phyloP scores from a whole-genome alignment of 495 filamentous ascomycete genomes.

The Aspergillus homomorphus region DNA sequence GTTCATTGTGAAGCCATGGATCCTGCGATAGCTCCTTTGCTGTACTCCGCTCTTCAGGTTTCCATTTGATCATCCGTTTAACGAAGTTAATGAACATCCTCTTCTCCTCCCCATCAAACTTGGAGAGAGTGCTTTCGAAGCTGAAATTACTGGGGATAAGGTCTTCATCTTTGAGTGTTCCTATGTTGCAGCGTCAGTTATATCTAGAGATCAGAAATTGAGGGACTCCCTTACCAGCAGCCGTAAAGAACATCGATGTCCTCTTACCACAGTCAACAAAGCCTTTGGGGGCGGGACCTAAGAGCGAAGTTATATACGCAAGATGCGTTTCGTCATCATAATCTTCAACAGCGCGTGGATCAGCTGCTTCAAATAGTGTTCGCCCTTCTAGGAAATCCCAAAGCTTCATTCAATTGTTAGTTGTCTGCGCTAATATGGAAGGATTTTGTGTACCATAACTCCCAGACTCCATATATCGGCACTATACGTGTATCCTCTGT shows the following conservation, averaged over 20 bases:
- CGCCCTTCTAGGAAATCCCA: slow-evolving; percentile 1
- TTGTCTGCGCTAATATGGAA: neutral
- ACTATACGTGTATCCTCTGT: too few species aligned
- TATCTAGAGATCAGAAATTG: neutral
- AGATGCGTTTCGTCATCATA: neutral
- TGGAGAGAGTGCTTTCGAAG: slow-evolving; percentile 21
- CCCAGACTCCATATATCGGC: neutral
- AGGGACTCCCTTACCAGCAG: neutral
- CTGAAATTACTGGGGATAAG: slow-evolving; percentile 3
- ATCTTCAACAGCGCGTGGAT: neutral
- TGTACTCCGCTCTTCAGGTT: slow-evolving; percentile 32
- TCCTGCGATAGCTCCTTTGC: slow-evolving; percentile 31
- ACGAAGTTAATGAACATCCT: slow-evolving; percentile 32
- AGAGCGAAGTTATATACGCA: neutral
- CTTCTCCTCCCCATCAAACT: slow-evolving; percentile 29
- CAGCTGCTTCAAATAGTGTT: neutral
- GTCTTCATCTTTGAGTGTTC: neutral
- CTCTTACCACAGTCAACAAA: neutral
- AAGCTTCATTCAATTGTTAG: neutral
- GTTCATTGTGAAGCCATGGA: slow-evolving; percentile 23
- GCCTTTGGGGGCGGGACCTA: neutral
- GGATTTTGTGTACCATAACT: slow-evolving; percentile 1
- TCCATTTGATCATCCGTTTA: slow-evolving; percentile 32
- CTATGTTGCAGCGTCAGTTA: neutral
- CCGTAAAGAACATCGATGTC: neutral